Base-by-base conservation (phyloP, 805 yeast species). In the Torulaspora indica region DNA sequence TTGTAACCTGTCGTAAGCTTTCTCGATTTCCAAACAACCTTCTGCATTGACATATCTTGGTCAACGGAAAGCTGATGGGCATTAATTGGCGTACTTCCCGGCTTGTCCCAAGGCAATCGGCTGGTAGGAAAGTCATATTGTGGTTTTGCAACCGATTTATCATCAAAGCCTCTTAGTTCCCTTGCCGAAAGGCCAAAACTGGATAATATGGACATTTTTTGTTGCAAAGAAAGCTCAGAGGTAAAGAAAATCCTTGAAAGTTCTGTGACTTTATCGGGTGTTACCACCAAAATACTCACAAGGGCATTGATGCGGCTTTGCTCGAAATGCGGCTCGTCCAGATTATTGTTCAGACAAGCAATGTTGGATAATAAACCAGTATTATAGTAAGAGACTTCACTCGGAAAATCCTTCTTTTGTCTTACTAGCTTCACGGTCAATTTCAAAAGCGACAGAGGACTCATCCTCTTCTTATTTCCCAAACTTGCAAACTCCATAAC, bases 141-240 rank as follows among this genome's bases (percentile, higher is more conserved):
- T 0, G 71, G 72, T 38, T 74, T 71, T 8, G 67, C 61, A 2
- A 72, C 61, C 9, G 48, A 29, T 0, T 60, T 69, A 58, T 82
- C 91, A 4, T 73, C 71, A 24, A 71, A 61, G 0, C 89, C 91
- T 35, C 83, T 69, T 8, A 89, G 68, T 50, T 85, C 88, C 47
- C 95, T 65, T 0, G 89, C 87, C 2, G 85, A 77, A 18, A 89
- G 65, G 0, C 90, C 82, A 9, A 87, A 58, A 0, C 85, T 68
- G 4, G 90, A 77, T 14, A 93, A 62, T 7, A 90, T 70, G 23
- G 77, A 66, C 66, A 90, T 71, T 38, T 98, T 65, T 47, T 82
- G 90, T 48, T 85, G 93, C 14, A 93, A 61, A 0, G 95, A 87
- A 49, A 83, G 78, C 56, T 91, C 98, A 0, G 90, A 89, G 0